Conservation (phyloP, 2,329 filamentous ascomycete genomes). For the Verticillium dahliae region DNA sequence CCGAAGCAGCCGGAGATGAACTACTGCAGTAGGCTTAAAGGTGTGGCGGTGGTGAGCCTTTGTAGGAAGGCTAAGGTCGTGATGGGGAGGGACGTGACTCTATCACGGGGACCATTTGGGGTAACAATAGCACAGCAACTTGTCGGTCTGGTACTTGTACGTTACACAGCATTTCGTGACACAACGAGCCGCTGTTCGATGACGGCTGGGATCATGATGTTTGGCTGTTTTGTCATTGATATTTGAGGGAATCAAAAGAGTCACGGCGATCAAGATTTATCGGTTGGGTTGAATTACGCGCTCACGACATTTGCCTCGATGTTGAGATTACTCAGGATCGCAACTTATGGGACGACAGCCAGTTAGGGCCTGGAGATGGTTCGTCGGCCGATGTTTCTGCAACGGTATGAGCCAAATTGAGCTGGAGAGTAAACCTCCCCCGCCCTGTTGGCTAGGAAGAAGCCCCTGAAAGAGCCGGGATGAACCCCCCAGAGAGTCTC, state of each 20-base stretch:
- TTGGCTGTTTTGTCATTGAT: background rate
- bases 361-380: background rate
- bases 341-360: background rate
- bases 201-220: background rate
- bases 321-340: background rate
- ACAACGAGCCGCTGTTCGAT: background rate
- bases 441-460: background rate
- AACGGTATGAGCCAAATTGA: background rate
- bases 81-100: background rate
- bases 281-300: background rate
- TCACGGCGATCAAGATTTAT: background rate
- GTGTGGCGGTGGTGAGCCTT: background rate
- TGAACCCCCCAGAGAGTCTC: background rate
- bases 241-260: background rate
- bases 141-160: background rate
- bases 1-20: background rate
- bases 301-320: background rate
- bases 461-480: background rate
- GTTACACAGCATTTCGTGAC: background rate
- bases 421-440: background rate
- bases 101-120: background rate
- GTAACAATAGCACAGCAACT: background rate
- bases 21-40: background rate
- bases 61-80: background rate
- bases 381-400: background rate